phyloP scores from a whole-genome alignment of 306 rosid species.

The Cucurbita moschata region DNA sequence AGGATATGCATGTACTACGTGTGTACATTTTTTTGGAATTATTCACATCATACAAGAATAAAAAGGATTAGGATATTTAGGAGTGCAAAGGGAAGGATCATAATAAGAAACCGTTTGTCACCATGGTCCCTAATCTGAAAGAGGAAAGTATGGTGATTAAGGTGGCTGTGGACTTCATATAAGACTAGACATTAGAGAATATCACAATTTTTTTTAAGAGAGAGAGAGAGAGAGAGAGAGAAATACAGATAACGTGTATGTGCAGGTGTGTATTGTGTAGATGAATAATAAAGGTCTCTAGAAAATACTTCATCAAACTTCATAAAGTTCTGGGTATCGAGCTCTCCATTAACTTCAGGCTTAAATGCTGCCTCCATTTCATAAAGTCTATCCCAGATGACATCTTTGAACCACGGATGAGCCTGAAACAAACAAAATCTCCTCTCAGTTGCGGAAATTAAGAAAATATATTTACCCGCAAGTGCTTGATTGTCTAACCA shows the following conservation, averaged over 20 bases:
- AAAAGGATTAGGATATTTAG: not conserved
- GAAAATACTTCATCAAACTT: slow-evolving; percentile 84
- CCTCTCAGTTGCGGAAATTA: slow-evolving; percentile 1
- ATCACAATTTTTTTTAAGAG: not conserved
- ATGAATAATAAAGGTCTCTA: slow-evolving; percentile 4
- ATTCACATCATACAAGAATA: not conserved
- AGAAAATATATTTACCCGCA: not conserved
- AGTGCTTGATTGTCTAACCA: not conserved
- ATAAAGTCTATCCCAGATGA: slow-evolving; percentile 84
- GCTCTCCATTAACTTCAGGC: slow-evolving; percentile 91
- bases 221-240: no score
- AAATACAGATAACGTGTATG: not conserved
- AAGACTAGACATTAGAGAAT: not conserved
- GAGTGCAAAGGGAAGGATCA: not conserved
- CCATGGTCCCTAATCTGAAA: not conserved
- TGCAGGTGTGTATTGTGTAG: not conserved
- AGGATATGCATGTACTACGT: not conserved
- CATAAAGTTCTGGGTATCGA: slow-evolving; percentile 98
- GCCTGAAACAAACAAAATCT: slow-evolving; percentile 41
- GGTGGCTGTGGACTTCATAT: not conserved
- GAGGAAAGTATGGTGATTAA: not conserved
- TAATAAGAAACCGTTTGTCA: not conserved
- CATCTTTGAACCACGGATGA: slow-evolving; percentile 88
- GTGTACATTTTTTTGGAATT: not conserved
- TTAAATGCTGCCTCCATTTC: slow-evolving; percentile 95